phyloP scores from a whole-genome alignment of 208 protist species.

The Wallacemonas rigidus region DNA sequence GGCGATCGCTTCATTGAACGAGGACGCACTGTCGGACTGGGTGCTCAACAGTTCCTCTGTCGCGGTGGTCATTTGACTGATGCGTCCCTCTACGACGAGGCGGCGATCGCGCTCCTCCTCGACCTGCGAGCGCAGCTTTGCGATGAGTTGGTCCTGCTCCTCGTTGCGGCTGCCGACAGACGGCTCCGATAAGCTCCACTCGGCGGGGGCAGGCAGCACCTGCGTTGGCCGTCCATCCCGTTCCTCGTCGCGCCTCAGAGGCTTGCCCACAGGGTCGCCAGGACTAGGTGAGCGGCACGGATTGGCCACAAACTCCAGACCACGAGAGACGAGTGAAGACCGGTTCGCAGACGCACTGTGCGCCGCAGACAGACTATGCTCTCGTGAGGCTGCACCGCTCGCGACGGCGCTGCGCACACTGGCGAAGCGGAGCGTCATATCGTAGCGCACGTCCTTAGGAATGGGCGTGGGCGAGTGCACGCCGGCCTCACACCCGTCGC shows the following conservation, averaged over 20 bases:
- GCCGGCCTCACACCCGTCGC: conserved; percentile 13
- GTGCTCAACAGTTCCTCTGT: conserved; percentile 9
- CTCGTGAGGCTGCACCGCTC: not conserved
- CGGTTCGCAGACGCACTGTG: not conserved
- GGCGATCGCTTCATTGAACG: conserved; percentile 12
- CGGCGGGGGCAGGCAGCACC: not conserved
- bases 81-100: not conserved
- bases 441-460: not conserved
- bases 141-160: not conserved
- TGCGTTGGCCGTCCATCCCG: not conserved
- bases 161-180: not conserved
- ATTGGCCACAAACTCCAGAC: not conserved
- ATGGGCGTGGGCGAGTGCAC: not conserved
- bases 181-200: not conserved
- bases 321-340: not conserved
- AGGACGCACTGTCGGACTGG: not conserved
- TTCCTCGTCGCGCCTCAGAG: not conserved
- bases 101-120: not conserved
- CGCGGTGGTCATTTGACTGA: not conserved
- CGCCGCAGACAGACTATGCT: not conserved
- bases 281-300: not conserved
- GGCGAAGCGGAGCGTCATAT: conserved; percentile 17
- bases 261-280: not conserved
- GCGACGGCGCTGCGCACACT: conserved; percentile 1
- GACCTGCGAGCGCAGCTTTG: conserved; percentile 10